A percentile compares a stretch with the other conserved stretches of the same genome.
Evolutionary conservation across 2,329 filamentous ascomycete genomes (phyloP).

Genomic region (Alternaria sp.): DNA sequence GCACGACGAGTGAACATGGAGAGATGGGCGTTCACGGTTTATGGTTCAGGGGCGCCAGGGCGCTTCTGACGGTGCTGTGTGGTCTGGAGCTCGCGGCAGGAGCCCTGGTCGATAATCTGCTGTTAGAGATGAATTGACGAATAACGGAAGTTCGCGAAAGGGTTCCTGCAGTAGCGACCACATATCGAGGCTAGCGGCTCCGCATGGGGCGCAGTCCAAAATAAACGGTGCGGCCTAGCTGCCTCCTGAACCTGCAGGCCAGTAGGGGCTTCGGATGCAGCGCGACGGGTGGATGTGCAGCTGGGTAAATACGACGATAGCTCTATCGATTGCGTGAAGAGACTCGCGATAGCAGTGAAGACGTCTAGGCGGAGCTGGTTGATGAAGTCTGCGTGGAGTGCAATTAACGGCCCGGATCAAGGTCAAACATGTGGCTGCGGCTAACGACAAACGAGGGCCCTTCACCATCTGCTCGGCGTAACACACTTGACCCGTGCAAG

Average conservation of each 20-base stretch:
- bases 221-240: conserved; percentile 30
- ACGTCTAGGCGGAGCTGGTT: neutral
- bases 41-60: conserved; percentile 32
- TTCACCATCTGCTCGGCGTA: conserved; percentile 22
- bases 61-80: conserved; percentile 26
- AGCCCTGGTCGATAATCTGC: conserved; percentile 30
- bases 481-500: conserved; percentile 33
- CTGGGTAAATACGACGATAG: conserved; percentile 18
- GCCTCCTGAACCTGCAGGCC: conserved; percentile 25
- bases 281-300: conserved; percentile 16
- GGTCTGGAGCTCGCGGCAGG: conserved; percentile 19
- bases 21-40: neutral
- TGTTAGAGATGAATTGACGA: conserved; percentile 21
- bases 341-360: neutral
- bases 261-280: conserved; percentile 12
- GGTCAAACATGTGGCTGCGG: conserved; percentile 40
- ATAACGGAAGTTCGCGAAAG: conserved; percentile 21
- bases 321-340: conserved; percentile 15
- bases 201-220: conserved; percentile 24
- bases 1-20: neutral
- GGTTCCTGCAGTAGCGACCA: conserved; percentile 35
- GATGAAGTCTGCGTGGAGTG: conserved; percentile 5
- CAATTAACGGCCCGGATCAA: conserved; percentile 22
- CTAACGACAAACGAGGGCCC: conserved; percentile 16
- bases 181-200: conserved; percentile 10